phyloP scores from a whole-genome alignment of 352 stramenopile genomes.

The Phytophthora sp. region DNA sequence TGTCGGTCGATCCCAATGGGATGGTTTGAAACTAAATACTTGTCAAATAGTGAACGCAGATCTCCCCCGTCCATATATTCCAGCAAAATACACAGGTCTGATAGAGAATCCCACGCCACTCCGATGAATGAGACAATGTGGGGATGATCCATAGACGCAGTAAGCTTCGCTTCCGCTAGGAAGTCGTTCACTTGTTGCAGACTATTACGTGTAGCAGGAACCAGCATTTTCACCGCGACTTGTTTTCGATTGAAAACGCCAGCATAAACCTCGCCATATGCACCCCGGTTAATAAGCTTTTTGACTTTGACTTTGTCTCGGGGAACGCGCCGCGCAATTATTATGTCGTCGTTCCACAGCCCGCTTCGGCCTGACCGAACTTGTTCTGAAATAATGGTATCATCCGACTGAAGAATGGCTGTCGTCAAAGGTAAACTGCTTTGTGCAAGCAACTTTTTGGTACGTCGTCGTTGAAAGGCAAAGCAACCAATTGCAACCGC shows the following conservation, averaged over 20 bases:
- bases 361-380: background rate
- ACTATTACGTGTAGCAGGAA: slow-evolving; percentile 1
- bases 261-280: slow-evolving; percentile 50
- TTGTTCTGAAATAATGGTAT: background rate
- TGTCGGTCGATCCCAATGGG: slow-evolving; percentile 14
- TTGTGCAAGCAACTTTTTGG: background rate
- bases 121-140: slow-evolving; percentile 50
- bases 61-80: slow-evolving; percentile 59
- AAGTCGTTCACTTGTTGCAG: slow-evolving; percentile 24
- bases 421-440: background rate
- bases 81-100: slow-evolving; percentile 46
- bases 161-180: slow-evolving; percentile 46
- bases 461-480: background rate
- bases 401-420: slow-evolving; percentile 3
- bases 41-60: slow-evolving; percentile 36
- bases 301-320: slow-evolving; percentile 27
- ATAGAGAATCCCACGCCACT: slow-evolving; percentile 42
- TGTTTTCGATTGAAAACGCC: slow-evolving; percentile 32
- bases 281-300: slow-evolving; percentile 36
- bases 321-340: slow-evolving; percentile 31
- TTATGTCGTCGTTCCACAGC: slow-evolving; percentile 36
- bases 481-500: background rate
- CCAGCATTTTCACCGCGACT: slow-evolving; percentile 53
- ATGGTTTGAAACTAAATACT: slow-evolving; percentile 9
- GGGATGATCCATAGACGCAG: slow-evolving; percentile 35